Percentiles rank a stretch among this genome's conserved stretches.
These are phyloP conservation scores for Aspergillus vadensis DNA, from an alignment of 2,329 filamentous ascomycete genomes.

Conservation along the genomic window DNA sequence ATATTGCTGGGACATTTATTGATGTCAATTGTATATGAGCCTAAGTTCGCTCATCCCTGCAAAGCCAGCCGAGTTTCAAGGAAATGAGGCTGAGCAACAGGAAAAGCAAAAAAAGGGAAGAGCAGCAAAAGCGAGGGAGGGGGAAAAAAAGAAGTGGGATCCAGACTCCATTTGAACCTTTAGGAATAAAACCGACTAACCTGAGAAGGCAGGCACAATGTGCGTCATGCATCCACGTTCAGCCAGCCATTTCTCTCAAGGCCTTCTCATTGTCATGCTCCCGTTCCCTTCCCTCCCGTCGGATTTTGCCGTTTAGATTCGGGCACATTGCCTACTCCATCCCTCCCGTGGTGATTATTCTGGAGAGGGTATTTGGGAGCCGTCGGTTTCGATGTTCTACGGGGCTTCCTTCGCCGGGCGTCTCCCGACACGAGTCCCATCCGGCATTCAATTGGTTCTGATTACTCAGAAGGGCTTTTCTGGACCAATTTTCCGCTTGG, in stretches of 20 bases:
- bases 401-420: background rate
- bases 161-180: conserved; percentile 10
- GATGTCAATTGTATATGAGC: background rate
- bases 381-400: background rate
- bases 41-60: background rate
- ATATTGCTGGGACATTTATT: background rate
- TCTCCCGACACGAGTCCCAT: conserved; percentile 1
- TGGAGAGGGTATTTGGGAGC: background rate
- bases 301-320: background rate
- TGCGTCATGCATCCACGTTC: conserved; percentile 17
- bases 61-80: background rate
- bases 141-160: conserved; percentile 5
- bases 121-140: conserved; percentile 1
- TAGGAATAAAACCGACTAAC: conserved; percentile 11
- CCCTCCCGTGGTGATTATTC: background rate
- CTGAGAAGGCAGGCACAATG: conserved; percentile 11
- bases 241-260: conserved; percentile 12
- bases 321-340: background rate
- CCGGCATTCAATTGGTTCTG: background rate
- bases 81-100: background rate
- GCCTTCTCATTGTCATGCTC: background rate
- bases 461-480: conserved; percentile 1
- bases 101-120: conserved; percentile 2
- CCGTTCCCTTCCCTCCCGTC: conserved; percentile 1
- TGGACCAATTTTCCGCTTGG: conserved; percentile 1